A percentile compares a stretch with the other conserved stretches of the same genome.
Evolutionary conservation across 495 filamentous ascomycete genomes (phyloP).

Genomic region (Neurospora pannonica): DNA sequence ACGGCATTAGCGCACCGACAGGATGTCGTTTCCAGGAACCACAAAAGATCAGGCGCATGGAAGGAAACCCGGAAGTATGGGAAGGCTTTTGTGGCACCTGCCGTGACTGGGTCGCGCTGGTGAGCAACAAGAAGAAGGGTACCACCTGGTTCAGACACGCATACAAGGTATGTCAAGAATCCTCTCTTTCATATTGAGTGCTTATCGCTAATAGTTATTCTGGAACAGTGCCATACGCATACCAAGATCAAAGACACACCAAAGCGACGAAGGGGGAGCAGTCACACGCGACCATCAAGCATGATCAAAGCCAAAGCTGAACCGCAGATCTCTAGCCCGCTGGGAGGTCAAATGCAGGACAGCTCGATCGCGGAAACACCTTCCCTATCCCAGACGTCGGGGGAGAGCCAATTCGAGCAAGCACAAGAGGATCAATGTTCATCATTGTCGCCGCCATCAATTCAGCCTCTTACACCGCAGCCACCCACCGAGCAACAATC

Average conservation of each 20-base stretch:
- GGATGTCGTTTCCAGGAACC: constrained; percentile 65
- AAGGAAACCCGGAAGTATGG: constrained; percentile 74
- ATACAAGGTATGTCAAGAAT: constrained; percentile 54
- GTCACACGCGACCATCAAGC: constrained; percentile 33
- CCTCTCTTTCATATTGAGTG: background rate
- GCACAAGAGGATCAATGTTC: background rate
- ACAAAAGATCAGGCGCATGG: constrained; percentile 59
- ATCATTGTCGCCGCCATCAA: background rate
- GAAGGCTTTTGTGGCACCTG: constrained; percentile 71
- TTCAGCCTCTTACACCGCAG: background rate
- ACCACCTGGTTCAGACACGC: constrained; percentile 80
- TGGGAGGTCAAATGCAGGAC: background rate
- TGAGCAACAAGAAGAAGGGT: constrained; percentile 78
- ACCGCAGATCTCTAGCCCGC: constrained; percentile 22
- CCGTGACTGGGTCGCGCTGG: constrained; percentile 67
- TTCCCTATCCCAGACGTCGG: background rate
- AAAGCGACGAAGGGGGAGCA: constrained; percentile 59
- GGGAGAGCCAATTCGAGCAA: background rate
- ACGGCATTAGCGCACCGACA: constrained; percentile 70
- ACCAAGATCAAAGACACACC: constrained; percentile 64
- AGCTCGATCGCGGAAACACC: background rate
- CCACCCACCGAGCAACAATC: background rate
- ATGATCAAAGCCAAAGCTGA: constrained; percentile 32
- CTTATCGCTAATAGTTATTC: background rate
- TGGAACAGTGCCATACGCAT: constrained; percentile 60